Base-by-base conservation (phyloP, 23 red algal species). In the Porphyridium purpureum region DNA sequence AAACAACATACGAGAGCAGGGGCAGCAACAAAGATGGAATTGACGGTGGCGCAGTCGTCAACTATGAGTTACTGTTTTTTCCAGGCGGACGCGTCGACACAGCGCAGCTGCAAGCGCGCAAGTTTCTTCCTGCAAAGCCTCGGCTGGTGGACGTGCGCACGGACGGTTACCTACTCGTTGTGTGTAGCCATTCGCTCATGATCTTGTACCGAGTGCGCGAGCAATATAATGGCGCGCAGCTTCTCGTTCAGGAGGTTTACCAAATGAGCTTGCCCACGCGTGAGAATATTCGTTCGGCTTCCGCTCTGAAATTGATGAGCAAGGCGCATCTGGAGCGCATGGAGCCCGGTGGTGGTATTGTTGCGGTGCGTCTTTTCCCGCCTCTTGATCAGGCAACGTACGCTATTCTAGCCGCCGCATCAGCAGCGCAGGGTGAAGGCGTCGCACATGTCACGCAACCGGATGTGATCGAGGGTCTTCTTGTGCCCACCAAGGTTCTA, bases 151-250 rank as follows among this genome's bases (percentile, higher is more conserved):
- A 93, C 59, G 71, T 75, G 27, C 71, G 75, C 14, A 22, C 63
- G 4, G 84, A 93, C 57, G 84, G 84, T 0, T 82, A 72, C 25
- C 27, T 93, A 47, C 57, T 93, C 15, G 65, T 93, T 1, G 55
- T 85, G 17, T 73, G 80, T 24, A 68, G 52, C n/a, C 57, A 69
- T 42, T 54, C 62, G 1, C 54, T 57, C 17, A 66, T 68, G 6
- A 28, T 82, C 50, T 23, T 79, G 73, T 79, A 57, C 51, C 49
- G 67, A 14, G 20, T 79, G 49, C 51, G 50, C 8, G 73, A 79
- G 27, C 8, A 29, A n/a, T 4, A 25, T 7, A 57, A 58, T 27
- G 42, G 60, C 22, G 9, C 54, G 1, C 28, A 47, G 14, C 62
- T 70, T 33, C 48, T 54, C 33, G 29, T 82, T 35, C 32, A 21